Base-by-base conservation (phyloP, 2,329 filamentous ascomycete genomes). In the Arthrobotrys megalospora region DNA sequence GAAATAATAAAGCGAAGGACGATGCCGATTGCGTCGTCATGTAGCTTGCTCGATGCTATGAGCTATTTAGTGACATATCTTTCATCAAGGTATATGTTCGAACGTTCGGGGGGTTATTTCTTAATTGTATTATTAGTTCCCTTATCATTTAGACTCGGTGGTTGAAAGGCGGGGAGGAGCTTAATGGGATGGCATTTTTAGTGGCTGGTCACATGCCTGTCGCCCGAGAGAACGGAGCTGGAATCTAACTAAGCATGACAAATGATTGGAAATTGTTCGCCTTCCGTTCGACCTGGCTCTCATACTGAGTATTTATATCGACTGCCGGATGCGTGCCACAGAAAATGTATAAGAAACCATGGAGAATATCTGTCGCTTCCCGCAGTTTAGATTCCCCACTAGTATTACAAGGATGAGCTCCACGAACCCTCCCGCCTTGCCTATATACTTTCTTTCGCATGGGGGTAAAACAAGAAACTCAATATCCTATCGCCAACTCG, bases 11-110 rank as follows among this genome's bases (percentile, higher is more conserved):
- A 82, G 92, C 91, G 84, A 91, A 95, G 83, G 93, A 95, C 82
- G 93, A 97, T 81, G 94, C 93, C 64, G 94, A 97, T 80, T 98
- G 94, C 84, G 86, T 88, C 67, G 87, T 97, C 63, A 97, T 97
- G 94, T 97, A 10, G 60, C 24, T 5, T 10, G 5, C 16, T 16
- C 21, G 52, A 21, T 24, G 45, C 19, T 24, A 24, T 24, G n/a
- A 38, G n/a, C 21, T 36, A 21, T 47, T 58, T 84, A 83, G 82
- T 83, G 19, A 12, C 45, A 12, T 7, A 21, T 24, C 16, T 24
- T 48, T 48, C 1, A 62, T 67, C 53, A 47, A 60, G 63, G n/a
- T 53, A 47, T 6, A 67, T 21, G 21, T 7, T 32, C 6, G 8
- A 16, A 16, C 12, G n/a, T 53, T n/a, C 55, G 3, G 16, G 55